phyloP scores from a whole-genome alignment of 257 asterid species.

The Lithospermum erythrorhizon region DNA sequence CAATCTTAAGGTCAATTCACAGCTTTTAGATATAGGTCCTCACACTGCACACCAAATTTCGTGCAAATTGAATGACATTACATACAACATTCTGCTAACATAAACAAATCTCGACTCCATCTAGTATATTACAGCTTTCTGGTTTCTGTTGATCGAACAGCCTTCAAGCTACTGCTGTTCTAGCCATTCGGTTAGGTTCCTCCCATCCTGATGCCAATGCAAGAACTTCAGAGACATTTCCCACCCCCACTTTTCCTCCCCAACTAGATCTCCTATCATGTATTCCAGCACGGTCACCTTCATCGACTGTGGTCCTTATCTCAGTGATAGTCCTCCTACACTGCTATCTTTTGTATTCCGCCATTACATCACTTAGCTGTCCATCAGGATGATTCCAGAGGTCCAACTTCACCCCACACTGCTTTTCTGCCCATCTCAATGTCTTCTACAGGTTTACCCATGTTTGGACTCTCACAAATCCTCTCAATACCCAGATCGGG shows the following conservation, averaged over 20 bases:
- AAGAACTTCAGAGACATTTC: conserved; percentile 93
- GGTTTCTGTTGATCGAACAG: conserved; percentile 27
- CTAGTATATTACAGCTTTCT: conserved; percentile 17
- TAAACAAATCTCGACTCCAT: conserved; percentile 12
- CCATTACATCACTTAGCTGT: conserved; percentile 54
- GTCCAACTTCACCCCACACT: conserved; percentile 70
- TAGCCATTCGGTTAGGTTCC: conserved; percentile 51
- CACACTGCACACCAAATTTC: conserved; percentile 19
- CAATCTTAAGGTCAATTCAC: conserved; percentile 11
- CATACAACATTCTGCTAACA: conserved; percentile 13
- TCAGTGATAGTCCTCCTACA: conserved; percentile 59
- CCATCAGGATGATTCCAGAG: conserved; percentile 47
- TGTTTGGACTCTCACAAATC: conserved; percentile 83
- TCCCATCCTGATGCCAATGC: conserved; percentile 83
- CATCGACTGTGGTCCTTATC: conserved; percentile 73
- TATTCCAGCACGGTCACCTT: conserved; percentile 71
- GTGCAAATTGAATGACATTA: conserved; percentile 22
- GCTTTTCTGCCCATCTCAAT: conserved; percentile 95
- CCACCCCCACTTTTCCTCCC: conserved; percentile 98
- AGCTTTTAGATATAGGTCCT: conserved; percentile 19
- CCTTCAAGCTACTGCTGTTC: conserved; percentile 20
- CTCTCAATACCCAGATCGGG: conserved; percentile 58
- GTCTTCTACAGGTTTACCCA: conserved; percentile 75
- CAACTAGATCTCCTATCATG: conserved; percentile 79
- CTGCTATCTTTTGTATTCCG: conserved; percentile 38